Percentiles rank a stretch among this genome's conserved stretches.
Conservation (phyloP, 768 basidiomycete genomes). For the Mrakia frigida region DNA sequence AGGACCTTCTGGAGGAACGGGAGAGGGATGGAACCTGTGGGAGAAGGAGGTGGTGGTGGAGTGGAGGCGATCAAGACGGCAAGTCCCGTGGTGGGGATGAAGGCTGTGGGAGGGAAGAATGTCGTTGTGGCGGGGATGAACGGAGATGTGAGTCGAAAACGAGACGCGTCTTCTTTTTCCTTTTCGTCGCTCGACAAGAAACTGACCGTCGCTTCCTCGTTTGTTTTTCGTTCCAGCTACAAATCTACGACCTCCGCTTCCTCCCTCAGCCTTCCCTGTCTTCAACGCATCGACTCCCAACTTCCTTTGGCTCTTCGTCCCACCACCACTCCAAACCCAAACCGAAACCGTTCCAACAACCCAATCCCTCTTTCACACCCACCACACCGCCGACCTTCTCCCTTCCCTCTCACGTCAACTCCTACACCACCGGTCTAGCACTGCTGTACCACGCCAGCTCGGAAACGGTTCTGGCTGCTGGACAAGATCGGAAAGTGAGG, state of each 20-base stretch:
- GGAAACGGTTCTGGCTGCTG: slow-evolving; percentile 19
- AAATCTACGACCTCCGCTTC: slow-evolving; percentile 27
- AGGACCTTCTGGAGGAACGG: slow-evolving; percentile 7
- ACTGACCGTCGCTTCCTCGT: background rate
- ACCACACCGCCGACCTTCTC: slow-evolving; percentile 2
- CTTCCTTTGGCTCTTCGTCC: background rate
- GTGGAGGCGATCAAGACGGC: background rate
- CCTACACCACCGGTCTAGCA: slow-evolving; percentile 27
- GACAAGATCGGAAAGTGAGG: slow-evolving; percentile 16
- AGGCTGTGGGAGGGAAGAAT: background rate
- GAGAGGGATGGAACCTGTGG: background rate
- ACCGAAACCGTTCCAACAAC: background rate
- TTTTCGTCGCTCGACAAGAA: too few species aligned
- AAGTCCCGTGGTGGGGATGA: slow-evolving; percentile 25
- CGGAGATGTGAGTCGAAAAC: slow-evolving; percentile 11
- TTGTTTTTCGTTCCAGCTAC: background rate
- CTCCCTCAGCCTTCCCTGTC: background rate
- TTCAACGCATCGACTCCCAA: background rate
- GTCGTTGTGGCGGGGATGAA: slow-evolving; percentile 24
- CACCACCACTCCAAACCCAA: background rate
- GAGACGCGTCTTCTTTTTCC: background rate
- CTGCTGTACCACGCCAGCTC: slow-evolving; percentile 16
- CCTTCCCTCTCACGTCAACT: slow-evolving; percentile 18
- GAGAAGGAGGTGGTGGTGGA: background rate
- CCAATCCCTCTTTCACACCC: background rate